A percentile compares a stretch with the other conserved stretches of the same genome.
Conservation (phyloP, 306 rosid genomes). For the Fragaria vesca region DNA sequence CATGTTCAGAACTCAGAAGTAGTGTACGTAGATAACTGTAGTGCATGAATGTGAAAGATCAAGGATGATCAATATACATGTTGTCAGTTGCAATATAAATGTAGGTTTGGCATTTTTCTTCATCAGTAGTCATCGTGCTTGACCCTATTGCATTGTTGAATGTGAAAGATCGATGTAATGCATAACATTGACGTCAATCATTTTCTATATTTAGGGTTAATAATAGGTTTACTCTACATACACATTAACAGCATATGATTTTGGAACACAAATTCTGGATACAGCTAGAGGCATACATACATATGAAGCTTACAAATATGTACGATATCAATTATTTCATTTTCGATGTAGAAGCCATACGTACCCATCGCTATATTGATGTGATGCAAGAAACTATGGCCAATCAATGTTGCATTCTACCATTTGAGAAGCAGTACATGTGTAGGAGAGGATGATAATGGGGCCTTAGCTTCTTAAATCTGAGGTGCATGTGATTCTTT, state of each 20-base stretch:
- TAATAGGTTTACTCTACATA: neutral
- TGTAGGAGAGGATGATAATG: no score
- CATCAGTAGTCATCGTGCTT: neutral
- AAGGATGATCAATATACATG: neutral
- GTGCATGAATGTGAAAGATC: slow-evolving; percentile 2
- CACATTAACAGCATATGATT: neutral
- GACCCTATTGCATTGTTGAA: neutral
- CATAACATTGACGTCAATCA: neutral
- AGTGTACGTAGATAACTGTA: neutral
- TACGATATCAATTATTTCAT: no score
- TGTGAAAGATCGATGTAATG: neutral
- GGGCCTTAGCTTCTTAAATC: no score
- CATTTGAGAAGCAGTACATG: no score
- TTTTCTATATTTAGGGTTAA: neutral
- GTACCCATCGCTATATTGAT: no score
- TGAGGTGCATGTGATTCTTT: no score
- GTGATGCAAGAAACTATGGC: no score
- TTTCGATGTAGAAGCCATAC: no score
- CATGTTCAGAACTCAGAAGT: neutral
- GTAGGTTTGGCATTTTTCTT: neutral
- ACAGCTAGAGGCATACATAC: neutral
- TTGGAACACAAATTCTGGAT: neutral
- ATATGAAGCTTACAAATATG: no score
- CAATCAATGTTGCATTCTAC: no score
- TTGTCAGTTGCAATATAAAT: neutral